Evolutionary conservation across 805 yeast species (phyloP), one percentile per base, ranked within the genome.

Genomic region (Starmerella gropengiesseri): DNA sequence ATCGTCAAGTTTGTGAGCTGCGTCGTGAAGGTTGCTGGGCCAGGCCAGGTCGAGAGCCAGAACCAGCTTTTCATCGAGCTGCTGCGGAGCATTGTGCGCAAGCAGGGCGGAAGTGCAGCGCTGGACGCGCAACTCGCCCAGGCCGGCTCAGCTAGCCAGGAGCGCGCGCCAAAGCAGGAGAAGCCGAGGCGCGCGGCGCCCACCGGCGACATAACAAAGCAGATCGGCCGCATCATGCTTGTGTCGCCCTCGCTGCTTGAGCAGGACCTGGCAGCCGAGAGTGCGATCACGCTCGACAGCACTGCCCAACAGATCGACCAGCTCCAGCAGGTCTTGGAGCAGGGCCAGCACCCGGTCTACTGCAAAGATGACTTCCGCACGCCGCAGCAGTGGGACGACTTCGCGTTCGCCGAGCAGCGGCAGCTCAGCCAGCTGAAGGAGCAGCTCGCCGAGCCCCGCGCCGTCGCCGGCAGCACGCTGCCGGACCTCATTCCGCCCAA

Each of bases 171-270:
- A 44, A 3, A 59, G 83, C 1, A 65, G 65, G 69, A 28, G n/a
- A n/a, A n/a, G n/a, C n/a, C n/a, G n/a, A n/a, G n/a, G n/a, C n/a
- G n/a, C n/a, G n/a, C n/a, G n/a, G n/a, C n/a, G n/a, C n/a, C n/a
- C n/a, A 43, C 77, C 1, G 49, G 66, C 0, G 83, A 79, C 16
- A 66, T 68, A 46, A 69, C 76, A 1, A 55, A 51, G n/a, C 60
- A 72, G 19, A 53, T 81, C 8, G 68, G 65, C 29, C 57, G 61
- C 3, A 41, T 80, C n/a, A 77, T 81, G 54, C 54, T 56, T 4
- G 63, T 74, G 2, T 74, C 74, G 38, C 65, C 61, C 3, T 50
- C 64, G 1, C 64, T 66, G 40, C 45, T 81, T 9, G 42, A 31
- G 27, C 39, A 32, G n/a, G 52, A 49, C 21, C 28, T 44, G n/a